These are phyloP conservation scores for Pythium brachiatum DNA, from an alignment of 352 stramenopile genomes.

Conservation along the genomic window DNA sequence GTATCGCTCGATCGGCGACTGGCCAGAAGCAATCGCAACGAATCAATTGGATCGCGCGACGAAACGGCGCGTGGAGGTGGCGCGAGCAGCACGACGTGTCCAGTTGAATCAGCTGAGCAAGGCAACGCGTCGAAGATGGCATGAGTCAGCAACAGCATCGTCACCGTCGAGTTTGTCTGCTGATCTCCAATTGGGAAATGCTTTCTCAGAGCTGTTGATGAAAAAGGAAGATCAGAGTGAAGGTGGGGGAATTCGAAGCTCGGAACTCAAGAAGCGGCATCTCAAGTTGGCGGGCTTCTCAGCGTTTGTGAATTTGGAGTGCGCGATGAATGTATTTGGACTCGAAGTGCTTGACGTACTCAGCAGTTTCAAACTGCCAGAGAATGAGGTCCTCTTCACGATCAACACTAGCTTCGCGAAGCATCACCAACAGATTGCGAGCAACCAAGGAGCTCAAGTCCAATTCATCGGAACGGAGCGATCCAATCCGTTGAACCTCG, in stretches of 20 bases:
- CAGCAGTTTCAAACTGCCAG: conserved; percentile 52
- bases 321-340: conserved; percentile 56
- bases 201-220: conserved; percentile 21
- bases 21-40: conserved; percentile 61
- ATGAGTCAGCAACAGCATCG: conserved; percentile 15
- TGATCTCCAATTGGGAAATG: conserved; percentile 13
- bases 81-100: conserved; percentile 39
- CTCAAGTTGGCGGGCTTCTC: conserved; percentile 42
- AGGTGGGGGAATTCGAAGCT: conserved; percentile 1
- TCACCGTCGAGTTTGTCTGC: background rate
- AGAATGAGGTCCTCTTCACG: conserved; percentile 56
- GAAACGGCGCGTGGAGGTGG: conserved; percentile 56
- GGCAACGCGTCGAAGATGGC: conserved; percentile 50
- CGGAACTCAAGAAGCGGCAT: conserved; percentile 33
- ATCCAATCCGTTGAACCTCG: conserved; percentile 48
- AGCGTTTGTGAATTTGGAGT: conserved; percentile 58
- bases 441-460: conserved; percentile 24
- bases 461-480: conserved; percentile 56
- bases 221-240: conserved; percentile 44
- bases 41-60: conserved; percentile 54
- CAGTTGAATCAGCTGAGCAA: conserved; percentile 43
- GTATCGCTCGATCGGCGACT: conserved; percentile 66
- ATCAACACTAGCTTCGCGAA: conserved; percentile 54
- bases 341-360: conserved; percentile 58
- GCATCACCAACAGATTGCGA: conserved; percentile 20